Evolutionary conservation across 2,329 filamentous ascomycete genomes (phyloP).

Genomic region (Aspergillus thermomutatus): DNA sequence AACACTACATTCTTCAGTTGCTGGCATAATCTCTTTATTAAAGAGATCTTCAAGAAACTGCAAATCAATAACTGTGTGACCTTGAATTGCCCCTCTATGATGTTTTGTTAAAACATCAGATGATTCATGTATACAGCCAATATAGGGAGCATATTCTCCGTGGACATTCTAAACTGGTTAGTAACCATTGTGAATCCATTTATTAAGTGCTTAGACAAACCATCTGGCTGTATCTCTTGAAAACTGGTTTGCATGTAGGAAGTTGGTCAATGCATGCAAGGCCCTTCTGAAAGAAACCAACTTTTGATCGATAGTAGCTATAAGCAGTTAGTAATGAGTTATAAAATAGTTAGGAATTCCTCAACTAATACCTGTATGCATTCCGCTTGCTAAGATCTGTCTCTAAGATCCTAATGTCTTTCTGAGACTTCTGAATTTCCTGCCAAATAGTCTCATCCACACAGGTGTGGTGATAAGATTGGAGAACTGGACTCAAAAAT

Average conservation of each 20-base stretch:
- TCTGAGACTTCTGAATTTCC: not conserved
- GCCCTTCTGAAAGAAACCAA: no score
- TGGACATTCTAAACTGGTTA: no score
- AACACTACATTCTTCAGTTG: conserved; percentile 5
- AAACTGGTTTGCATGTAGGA: conserved; percentile 8
- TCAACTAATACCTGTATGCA: no score
- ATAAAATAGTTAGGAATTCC: not conserved
- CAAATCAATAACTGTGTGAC: conserved; percentile 1
- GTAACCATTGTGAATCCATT: no score
- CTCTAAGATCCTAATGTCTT: no score
- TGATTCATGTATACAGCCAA: conserved; percentile 4
- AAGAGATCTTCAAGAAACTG: conserved; percentile 7
- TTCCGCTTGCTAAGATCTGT: no score
- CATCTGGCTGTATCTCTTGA: not conserved
- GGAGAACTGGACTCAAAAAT: not conserved
- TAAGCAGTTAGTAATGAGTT: conserved; percentile 2
- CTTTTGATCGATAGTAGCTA: conserved; percentile 8
- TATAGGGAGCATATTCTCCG: conserved; percentile 2
- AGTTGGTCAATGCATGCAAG: conserved; percentile 5
- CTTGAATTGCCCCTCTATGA: conserved; percentile 1
- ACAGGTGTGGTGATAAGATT: conserved; percentile 1
- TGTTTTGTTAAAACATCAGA: not conserved
- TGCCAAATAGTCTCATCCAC: conserved; percentile 3
- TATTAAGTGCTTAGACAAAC: conserved; percentile 2
- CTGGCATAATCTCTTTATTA: not conserved